Evolutionary conservation across 2,329 filamentous ascomycete genomes (phyloP), one percentile per base, ranked within the genome.

Genomic region (Pseudopyrenochaeta lycopersici): DNA sequence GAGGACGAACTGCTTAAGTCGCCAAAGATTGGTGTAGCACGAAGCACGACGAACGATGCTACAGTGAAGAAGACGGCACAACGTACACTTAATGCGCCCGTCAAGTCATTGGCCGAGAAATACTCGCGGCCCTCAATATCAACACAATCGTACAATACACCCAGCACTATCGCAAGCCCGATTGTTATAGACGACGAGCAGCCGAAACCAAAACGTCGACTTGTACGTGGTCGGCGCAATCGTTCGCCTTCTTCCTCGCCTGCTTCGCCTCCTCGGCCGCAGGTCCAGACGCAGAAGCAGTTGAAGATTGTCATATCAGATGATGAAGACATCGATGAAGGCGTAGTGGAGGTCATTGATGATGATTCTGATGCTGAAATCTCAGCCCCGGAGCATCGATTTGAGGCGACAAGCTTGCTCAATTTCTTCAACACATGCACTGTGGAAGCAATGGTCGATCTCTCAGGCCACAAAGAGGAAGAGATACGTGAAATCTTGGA

Each of bases 381-480:
- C 4, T 60, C 56, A 21, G 66, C 56, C 6, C 59, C 54, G 12
- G 69, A 75, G 9, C 66, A 59, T 21, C 54, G 44, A 15, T 63
- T 71, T 27, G 71, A 85, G 35, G 81, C 86, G 27, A 68, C 68
- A 4, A 83, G 83, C 49, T 85, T 97, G 6, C 80, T 98, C 23
- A 83, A 87, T 7, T 96, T 92, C 67, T 88, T 99, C 75, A 98
- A 98, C 69, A 86, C 82, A 0, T 95, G 91, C 72, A 86, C 87
- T 4, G 79, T 86, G 9, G 84, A 88, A 31, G 91, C 94, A 52
- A 84, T 99, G 36, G 86, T 90, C 1, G 93, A 96, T 63, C 88
- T 97, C 56, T 91, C 91, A 0, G 88, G 88, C 29, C 87, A 90
- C 54, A 88, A 89, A 31, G 84, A 89, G 61, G 85, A 88, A 5